phyloP scores from a whole-genome alignment of 345 rosid genomes.

The Populus simonii region DNA sequence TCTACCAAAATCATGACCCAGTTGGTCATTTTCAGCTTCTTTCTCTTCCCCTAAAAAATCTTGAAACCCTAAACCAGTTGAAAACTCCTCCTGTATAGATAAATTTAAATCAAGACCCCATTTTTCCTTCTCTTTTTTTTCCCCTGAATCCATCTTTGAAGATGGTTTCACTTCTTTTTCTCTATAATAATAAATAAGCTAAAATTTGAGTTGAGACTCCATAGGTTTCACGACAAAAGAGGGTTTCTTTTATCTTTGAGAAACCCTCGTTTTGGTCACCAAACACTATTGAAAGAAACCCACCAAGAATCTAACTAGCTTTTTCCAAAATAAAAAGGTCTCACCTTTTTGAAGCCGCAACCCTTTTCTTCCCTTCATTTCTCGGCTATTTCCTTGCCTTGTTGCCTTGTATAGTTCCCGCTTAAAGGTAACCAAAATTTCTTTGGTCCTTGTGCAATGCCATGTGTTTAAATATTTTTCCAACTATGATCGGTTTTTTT shows the following conservation, averaged over 20 bases:
- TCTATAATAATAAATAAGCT: not conserved
- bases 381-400: not conserved
- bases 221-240: not conserved
- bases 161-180: not conserved
- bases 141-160: not conserved
- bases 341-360: not conserved
- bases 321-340: not conserved
- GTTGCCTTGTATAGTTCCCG: slow-evolving; percentile 3
- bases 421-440: not conserved
- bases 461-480: not conserved
- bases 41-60: not conserved
- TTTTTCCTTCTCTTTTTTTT: not conserved
- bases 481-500: not conserved
- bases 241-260: not conserved
- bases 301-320: too few relatives aligned
- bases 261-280: not conserved
- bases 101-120: slow-evolving; percentile 17
- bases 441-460: not conserved
- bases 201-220: not conserved
- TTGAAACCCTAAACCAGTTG: slow-evolving; percentile 6
- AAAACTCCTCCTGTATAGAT: slow-evolving; percentile 6
- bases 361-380: not conserved
- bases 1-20: not conserved
- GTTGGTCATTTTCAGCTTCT: not conserved
- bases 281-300: too few relatives aligned